Evolutionary conservation across 31 red algal species (phyloP), one percentile per base, ranked within the genome.

Genomic region (Odonthalia washingtoniensis): DNA sequence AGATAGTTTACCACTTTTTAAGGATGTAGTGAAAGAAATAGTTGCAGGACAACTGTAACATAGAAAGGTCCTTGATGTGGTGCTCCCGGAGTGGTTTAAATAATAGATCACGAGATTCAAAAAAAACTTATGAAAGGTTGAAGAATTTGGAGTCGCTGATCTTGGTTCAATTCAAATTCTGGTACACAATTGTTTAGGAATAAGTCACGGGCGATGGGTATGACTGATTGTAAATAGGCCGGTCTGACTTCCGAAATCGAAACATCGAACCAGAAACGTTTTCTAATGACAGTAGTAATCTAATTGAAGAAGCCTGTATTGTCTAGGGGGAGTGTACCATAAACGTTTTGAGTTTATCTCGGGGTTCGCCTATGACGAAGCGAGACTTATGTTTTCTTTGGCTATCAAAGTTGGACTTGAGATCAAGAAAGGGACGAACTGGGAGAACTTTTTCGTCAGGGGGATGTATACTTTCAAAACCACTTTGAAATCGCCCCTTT

Each of bases 161-260:
- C 63, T 17, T 32, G 80, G 4, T 83, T 6, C 4, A 83, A 63
- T 72, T 83, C 63, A 41, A 83, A 83, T 32, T 83, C 60, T 40
- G 80, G 80, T 12, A 83, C 62, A 61, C 52, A 17, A 5, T 70
- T 26, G 18, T 18, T 12, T 57, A 70, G 43, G 40, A 62, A 86
- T 5, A 75, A 24, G 4, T 57, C 44, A 39, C 70, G 42, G 6
- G 40, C 68, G 2, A 75, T 39, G 21, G 46, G 64, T n/a, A n/a
- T n/a, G n/a, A n/a, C n/a, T n/a, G n/a, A n/a, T n/a, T n/a, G n/a
- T n/a, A n/a, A n/a, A n/a, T 63, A 72, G 3, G 83, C 70, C 37
- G 74, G 70, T 9, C 45, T 12, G 33, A 86, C 70, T 67, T 86
- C 83, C 4, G 5, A 37, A n/a, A 68, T 63, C 42, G n/a, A 86